phyloP scores from a whole-genome alignment of 208 protist genomes.

The Trichomonas vaginalis region DNA sequence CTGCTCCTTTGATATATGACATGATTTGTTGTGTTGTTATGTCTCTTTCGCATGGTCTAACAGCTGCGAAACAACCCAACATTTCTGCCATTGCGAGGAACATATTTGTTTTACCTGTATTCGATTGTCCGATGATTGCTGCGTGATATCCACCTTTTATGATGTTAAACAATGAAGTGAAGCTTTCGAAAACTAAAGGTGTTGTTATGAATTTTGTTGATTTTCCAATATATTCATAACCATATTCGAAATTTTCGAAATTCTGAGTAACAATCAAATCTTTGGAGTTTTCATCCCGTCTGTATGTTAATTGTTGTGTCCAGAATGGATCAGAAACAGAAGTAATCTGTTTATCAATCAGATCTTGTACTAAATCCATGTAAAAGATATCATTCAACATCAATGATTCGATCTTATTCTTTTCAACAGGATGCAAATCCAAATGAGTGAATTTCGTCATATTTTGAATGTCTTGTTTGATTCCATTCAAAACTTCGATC shows the following conservation, averaged over 20 bases:
- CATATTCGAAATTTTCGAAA: constrained; percentile 30
- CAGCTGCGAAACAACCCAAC: constrained; percentile 48
- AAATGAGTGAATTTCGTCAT: constrained; percentile 73
- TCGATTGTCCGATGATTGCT: constrained; percentile 44
- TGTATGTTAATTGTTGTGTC: constrained; percentile 41
- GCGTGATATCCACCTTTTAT: constrained; percentile 46
- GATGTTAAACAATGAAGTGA: constrained; percentile 52
- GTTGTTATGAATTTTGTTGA: constrained; percentile 46
- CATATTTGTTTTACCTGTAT: constrained; percentile 54
- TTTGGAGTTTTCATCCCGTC: constrained; percentile 43
- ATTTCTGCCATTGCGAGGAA: constrained; percentile 48
- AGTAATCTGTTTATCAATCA: constrained; percentile 63
- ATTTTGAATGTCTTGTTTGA: constrained; percentile 66
- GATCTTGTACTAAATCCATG: constrained; percentile 70
- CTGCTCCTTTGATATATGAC: constrained; percentile 81
- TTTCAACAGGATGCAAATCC: constrained; percentile 62
- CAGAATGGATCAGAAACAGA: constrained; percentile 70
- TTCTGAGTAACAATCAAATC: constrained; percentile 28
- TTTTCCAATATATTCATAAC: constrained; percentile 44
- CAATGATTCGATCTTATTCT: constrained; percentile 71
- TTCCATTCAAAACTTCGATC: constrained; percentile 81
- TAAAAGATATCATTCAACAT: constrained; percentile 88
- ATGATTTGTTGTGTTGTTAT: constrained; percentile 63
- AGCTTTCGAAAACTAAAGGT: constrained; percentile 44
- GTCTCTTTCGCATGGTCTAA: constrained; percentile 50